Conservation (phyloP, 2,329 filamentous ascomycete genomes). For the Venturia asperata region DNA sequence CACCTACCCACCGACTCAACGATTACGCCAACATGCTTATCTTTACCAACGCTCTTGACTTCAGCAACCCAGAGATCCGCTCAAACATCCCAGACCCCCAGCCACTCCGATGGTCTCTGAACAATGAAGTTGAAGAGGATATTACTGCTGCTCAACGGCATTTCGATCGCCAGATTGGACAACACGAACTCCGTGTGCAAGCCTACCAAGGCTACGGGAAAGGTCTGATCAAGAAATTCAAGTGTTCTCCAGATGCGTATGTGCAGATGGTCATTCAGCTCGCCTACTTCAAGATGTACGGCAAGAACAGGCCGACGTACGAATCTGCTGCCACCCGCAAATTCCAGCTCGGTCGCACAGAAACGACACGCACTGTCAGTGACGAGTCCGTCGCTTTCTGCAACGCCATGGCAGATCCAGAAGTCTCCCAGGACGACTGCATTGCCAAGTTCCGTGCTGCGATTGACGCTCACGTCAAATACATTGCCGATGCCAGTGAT, state of each 20-base stretch:
- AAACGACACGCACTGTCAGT: constrained; percentile 87
- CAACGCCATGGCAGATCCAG: constrained; percentile 69
- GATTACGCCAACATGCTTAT: constrained; percentile 90
- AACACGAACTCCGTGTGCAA: constrained; percentile 88
- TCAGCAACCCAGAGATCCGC: constrained; percentile 69
- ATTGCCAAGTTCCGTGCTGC: constrained; percentile 75
- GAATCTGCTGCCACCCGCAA: constrained; percentile 91
- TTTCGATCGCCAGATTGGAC: constrained; percentile 72
- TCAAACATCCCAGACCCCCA: constrained; percentile 77
- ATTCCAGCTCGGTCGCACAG: constrained; percentile 93
- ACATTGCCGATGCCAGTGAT: constrained; percentile 82
- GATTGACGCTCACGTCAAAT: constrained; percentile 74
- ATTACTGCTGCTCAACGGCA: constrained; percentile 72
- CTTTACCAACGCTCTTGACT: constrained; percentile 89
- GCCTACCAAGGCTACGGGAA: constrained; percentile 97
- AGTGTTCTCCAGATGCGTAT: constrained; percentile 93
- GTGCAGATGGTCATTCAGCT: constrained; percentile 98
- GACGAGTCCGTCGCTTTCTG: constrained; percentile 91
- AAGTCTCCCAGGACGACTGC: constrained; percentile 55
- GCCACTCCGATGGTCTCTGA: constrained; percentile 70
- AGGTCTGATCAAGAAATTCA: constrained; percentile 98
- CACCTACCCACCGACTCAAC: constrained; percentile 91
- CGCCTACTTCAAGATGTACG: constrained; percentile 98
- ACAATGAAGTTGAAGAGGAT: constrained; percentile 63
- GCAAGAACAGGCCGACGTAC: constrained; percentile 94